These are phyloP conservation scores for Globisporangium nagaii DNA, from an alignment of 352 stramenopile species.

Conservation along the genomic window DNA sequence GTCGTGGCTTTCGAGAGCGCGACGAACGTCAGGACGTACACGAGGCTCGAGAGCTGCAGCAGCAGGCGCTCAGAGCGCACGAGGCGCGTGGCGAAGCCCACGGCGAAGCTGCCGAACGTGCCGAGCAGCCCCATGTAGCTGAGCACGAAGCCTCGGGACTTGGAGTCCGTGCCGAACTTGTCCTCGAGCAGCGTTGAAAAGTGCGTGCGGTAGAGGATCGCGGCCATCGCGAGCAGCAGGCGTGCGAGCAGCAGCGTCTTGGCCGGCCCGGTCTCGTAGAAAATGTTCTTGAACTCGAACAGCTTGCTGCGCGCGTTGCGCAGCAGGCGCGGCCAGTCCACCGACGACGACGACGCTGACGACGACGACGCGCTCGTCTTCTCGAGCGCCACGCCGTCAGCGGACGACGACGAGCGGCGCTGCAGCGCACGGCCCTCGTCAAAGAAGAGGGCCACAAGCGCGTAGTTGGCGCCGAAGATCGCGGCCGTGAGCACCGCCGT, in stretches of 20 bases:
- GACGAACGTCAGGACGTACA: constrained; percentile 73
- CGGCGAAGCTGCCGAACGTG: constrained; percentile 54
- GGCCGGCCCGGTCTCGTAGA: constrained; percentile 54
- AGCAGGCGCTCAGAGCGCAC: constrained; percentile 52
- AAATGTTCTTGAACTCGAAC: constrained; percentile 53
- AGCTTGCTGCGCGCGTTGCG: constrained; percentile 49
- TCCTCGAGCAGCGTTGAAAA: constrained; percentile 76
- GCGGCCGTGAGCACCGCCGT: constrained; percentile 64
- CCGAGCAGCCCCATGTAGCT: constrained; percentile 80
- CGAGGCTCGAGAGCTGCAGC: constrained; percentile 53
- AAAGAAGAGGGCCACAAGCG: constrained; percentile 56
- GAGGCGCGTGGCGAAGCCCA: constrained; percentile 42
- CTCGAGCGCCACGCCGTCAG: neutral
- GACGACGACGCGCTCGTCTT: neutral
- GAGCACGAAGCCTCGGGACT: constrained; percentile 57
- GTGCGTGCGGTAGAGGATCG: constrained; percentile 74
- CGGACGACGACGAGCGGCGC: neutral
- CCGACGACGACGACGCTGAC: neutral
- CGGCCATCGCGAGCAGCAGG: constrained; percentile 66
- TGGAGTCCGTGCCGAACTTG: constrained; percentile 68
- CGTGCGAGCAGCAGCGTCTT: constrained; percentile 66
- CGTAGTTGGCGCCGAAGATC: constrained; percentile 69
- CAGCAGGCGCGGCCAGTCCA: constrained; percentile 33
- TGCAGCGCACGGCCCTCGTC: constrained; percentile 12
- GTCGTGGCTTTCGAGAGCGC: constrained; percentile 46